Percentiles rank a stretch among this genome's conserved stretches.
Evolutionary conservation across 1,139 yeast genomes (phyloP).

Genomic region (Saccharomyces hybrid): DNA sequence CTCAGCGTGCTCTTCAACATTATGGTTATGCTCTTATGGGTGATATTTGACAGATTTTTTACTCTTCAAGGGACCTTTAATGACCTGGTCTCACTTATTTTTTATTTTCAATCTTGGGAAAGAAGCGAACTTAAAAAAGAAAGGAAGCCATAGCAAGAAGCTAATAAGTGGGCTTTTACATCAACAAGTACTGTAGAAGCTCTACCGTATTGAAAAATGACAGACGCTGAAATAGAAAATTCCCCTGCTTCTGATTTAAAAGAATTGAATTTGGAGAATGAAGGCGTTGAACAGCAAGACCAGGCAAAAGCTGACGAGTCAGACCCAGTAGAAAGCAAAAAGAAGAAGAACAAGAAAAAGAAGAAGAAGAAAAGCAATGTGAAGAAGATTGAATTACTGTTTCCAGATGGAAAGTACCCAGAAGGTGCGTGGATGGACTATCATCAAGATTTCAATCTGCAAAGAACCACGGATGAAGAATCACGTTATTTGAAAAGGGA

Average conservation of each 20-base stretch:
- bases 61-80: not conserved
- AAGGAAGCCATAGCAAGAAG: not conserved
- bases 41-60: not conserved
- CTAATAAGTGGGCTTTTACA: not conserved
- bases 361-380: constrained; percentile 43
- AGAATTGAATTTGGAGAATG: not conserved
- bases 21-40: not conserved
- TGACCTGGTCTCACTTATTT: not conserved
- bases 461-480: constrained; percentile 81
- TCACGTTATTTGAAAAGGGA: constrained; percentile 64
- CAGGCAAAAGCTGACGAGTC: constrained; percentile 6
- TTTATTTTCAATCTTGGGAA: not conserved
- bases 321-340: constrained; percentile 7
- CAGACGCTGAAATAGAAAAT: not conserved
- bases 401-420: constrained; percentile 71
- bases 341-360: constrained; percentile 42
- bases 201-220: not conserved
- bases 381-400: constrained; percentile 57
- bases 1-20: not conserved
- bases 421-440: constrained; percentile 83
- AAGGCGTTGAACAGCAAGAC: constrained; percentile 5
- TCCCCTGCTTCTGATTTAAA: not conserved
- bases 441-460: constrained; percentile 60
- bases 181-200: not conserved
- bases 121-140: not conserved